Evolutionary conservation across 2,329 filamentous ascomycete species (phyloP).

Genomic region (Epichloe hybrida): DNA sequence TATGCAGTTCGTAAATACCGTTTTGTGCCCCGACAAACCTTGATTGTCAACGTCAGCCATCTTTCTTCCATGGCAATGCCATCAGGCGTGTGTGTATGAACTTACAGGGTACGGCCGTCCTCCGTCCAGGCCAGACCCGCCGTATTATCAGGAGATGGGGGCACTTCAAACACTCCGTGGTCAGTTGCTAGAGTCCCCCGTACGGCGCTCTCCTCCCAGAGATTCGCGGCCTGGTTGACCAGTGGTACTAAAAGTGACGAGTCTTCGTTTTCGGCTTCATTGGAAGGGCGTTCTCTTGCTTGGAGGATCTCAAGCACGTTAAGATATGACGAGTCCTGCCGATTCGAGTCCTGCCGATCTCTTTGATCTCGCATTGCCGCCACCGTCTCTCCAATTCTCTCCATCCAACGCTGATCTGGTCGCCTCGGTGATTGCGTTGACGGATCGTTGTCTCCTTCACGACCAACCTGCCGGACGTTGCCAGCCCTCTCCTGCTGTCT

Average conservation of each 20-base stretch:
- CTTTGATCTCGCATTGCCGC: slow-evolving; percentile 23
- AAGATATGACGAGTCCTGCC: slow-evolving; percentile 23
- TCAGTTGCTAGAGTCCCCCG: slow-evolving; percentile 21
- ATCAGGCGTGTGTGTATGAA: slow-evolving; percentile 6
- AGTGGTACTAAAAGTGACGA: slow-evolving; percentile 23
- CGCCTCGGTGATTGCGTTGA: slow-evolving; percentile 5
- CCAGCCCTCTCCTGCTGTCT: slow-evolving; percentile 21
- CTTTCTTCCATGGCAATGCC: not conserved
- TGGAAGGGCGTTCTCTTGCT: slow-evolving; percentile 17
- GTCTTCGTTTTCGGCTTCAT: slow-evolving; percentile 22
- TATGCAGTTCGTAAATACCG: slow-evolving; percentile 61
- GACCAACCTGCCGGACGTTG: slow-evolving; percentile 18
- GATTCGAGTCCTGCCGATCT: slow-evolving; percentile 22
- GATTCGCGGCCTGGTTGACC: slow-evolving; percentile 23
- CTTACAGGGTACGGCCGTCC: slow-evolving; percentile 46
- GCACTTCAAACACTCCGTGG: slow-evolving; percentile 28
- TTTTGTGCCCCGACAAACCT: slow-evolving; percentile 55
- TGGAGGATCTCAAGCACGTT: slow-evolving; percentile 25
- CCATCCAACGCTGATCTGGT: slow-evolving; percentile 18
- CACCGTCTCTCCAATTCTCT: slow-evolving; percentile 22
- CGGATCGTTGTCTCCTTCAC: slow-evolving; percentile 11
- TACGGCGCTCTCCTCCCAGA: slow-evolving; percentile 25
- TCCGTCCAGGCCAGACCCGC: slow-evolving; percentile 49
- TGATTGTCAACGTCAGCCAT: slow-evolving; percentile 9
- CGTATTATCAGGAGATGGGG: slow-evolving; percentile 41